Percentiles rank a stretch among this genome's conserved stretches.
These are phyloP conservation scores for Blastobotrys indianensis DNA, from an alignment of 1,139 yeast species.

Conservation along the genomic window DNA sequence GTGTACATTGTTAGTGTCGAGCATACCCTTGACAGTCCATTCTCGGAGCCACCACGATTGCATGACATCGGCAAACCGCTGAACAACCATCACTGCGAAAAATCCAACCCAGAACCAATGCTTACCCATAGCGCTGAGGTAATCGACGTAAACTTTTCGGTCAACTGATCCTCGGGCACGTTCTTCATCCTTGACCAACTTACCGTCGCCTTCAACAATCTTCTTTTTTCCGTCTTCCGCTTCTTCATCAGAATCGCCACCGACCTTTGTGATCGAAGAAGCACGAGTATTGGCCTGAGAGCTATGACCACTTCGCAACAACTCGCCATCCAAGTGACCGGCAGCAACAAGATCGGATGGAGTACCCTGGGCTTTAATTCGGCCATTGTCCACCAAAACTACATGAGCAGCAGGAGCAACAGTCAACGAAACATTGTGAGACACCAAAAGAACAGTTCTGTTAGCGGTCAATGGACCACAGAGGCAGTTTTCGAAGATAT, in stretches of 20 bases:
- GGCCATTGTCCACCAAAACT: constrained; percentile 79
- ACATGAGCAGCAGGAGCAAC: constrained; percentile 74
- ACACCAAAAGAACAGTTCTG: constrained; percentile 85
- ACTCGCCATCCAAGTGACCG: constrained; percentile 74
- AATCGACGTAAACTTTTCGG: constrained; percentile 60
- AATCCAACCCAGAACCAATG: constrained; percentile 44
- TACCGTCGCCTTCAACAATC: constrained; percentile 22
- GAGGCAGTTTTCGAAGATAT: constrained; percentile 86
- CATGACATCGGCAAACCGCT: constrained; percentile 53
- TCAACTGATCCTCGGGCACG: constrained; percentile 82
- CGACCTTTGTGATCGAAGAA: constrained; percentile 31
- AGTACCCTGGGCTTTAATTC: constrained; percentile 69
- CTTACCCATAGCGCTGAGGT: constrained; percentile 63
- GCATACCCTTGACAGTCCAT: constrained; percentile 49
- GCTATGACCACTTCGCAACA: constrained; percentile 62
- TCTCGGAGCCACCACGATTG: constrained; percentile 83
- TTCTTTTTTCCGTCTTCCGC: neutral
- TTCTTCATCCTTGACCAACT: constrained; percentile 67
- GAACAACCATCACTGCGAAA: constrained; percentile 42
- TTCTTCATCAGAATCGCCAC: neutral
- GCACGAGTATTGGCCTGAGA: constrained; percentile 57
- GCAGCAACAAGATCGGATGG: constrained; percentile 67
- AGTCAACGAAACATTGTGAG: constrained; percentile 89
- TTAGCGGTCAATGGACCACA: constrained; percentile 78
- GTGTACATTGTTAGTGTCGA: neutral